Evolutionary conservation across 2,329 filamentous ascomycete species (phyloP).

Genomic region (Penicillium corylophilum): DNA sequence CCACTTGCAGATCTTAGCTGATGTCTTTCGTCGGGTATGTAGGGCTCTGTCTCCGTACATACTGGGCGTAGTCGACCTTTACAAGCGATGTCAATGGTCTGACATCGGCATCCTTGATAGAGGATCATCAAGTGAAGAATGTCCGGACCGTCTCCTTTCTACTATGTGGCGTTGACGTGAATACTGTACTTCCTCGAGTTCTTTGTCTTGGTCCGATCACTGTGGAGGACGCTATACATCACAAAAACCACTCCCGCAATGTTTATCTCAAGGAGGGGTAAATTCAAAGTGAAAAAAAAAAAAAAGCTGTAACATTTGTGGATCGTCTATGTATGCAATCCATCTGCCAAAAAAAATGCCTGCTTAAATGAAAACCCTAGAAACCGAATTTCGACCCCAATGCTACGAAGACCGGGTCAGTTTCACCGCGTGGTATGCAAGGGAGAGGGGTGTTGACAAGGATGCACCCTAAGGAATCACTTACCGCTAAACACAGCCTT

Average conservation of each 20-base stretch:
- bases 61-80: not conserved
- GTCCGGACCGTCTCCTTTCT: not conserved
- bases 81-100: not conserved
- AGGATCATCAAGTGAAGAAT: slow-evolving; percentile 7
- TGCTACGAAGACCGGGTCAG: slow-evolving; percentile 28
- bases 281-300: not conserved
- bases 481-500: slow-evolving; percentile 71
- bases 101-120: slow-evolving; percentile 1
- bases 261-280: not conserved
- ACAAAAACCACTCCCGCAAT: not conserved
- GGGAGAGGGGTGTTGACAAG: slow-evolving; percentile 8
- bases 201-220: not conserved
- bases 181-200: not conserved
- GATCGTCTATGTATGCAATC: not conserved
- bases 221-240: not conserved
- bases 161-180: not conserved
- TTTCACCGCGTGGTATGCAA: slow-evolving; percentile 18
- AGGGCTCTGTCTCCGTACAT: not conserved
- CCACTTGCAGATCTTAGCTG: not conserved
- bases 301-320: not conserved
- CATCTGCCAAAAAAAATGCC: slow-evolving; percentile 1
- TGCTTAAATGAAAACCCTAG: slow-evolving; percentile 19
- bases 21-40: slow-evolving; percentile 2
- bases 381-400: slow-evolving; percentile 46
- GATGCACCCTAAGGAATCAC: slow-evolving; percentile 14